phyloP scores from a whole-genome alignment of 2,329 filamentous ascomycete genomes.

The Trichoderma breve region DNA sequence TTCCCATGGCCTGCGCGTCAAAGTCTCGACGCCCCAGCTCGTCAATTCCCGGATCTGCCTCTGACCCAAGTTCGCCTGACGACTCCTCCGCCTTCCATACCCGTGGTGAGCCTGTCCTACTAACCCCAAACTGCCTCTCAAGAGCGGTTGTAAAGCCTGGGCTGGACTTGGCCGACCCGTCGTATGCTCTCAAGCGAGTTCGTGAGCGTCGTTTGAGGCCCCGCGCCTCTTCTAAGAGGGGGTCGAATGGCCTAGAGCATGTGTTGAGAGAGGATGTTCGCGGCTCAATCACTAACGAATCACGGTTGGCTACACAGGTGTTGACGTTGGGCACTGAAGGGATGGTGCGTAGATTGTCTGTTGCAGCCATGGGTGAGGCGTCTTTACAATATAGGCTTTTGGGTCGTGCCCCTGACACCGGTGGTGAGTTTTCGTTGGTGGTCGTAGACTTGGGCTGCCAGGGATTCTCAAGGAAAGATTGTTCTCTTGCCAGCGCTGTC shows the following conservation, averaged over 20 bases:
- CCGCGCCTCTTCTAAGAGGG: constrained; percentile 24
- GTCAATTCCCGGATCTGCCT: neutral
- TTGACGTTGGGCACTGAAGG: constrained; percentile 29
- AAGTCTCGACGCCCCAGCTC: constrained; percentile 11
- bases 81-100: constrained; percentile 16
- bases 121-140: constrained; percentile 24
- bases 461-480: neutral
- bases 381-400: neutral
- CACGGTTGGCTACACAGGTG: neutral
- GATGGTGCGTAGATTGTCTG: constrained; percentile 26
- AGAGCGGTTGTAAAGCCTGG: constrained; percentile 28
- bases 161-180: constrained; percentile 30
- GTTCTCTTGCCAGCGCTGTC: neutral
- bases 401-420: neutral
- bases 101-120: constrained; percentile 25
- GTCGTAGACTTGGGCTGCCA: neutral
- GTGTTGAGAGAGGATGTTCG: constrained; percentile 31
- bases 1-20: constrained; percentile 41
- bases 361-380: constrained; percentile 17
- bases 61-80: neutral
- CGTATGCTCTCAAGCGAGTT: constrained; percentile 23
- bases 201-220: constrained; percentile 25
- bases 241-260: constrained; percentile 21
- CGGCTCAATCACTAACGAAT: constrained; percentile 13
- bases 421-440: constrained; percentile 22